Evolutionary conservation across 139 green algal genomes (phyloP), one percentile per base, ranked within the genome.

Genomic region (Chlamydomonas incerta): DNA sequence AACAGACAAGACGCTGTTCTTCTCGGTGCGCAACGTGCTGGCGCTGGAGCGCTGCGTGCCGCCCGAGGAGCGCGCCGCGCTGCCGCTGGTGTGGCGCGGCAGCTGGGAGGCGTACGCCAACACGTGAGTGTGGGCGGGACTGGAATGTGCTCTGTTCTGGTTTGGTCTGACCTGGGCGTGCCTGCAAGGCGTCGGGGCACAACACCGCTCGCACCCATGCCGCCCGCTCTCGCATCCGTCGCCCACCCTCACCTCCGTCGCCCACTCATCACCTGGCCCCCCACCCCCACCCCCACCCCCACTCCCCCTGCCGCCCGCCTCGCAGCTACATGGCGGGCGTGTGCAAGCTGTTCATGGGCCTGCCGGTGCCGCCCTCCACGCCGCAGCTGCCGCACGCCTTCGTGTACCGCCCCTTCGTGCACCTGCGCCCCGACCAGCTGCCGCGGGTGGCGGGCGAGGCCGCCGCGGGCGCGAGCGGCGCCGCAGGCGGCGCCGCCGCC

Each of bases 11-110:
- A 71, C 68, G 68, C 80, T 86, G 28, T 86, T 80, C 80, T 86
- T 86, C 80, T 86, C 80, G 1, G 31, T 77, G 0, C 68, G 80
- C 67, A 79, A 86, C 80, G 80, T 86, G 68, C 55, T 86, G 68
- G 80, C 80, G 34, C 80, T 86, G 68, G 80, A 86, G 80, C 52
- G 34, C 23, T 35, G 52, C 13, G 52, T 80, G 66, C 46, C 34
- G 34, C 55, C 34, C 3, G 52, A 55, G 23, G 68, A 86, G 67
- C 34, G 33, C 23, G 33, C 35, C 26, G 1, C 28, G 80, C 63
- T 79, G 52, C 80, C 80, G 67, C 80, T 86, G 29, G 33, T 79
- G 68, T 86, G 80, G 80, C 67, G 80, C 15, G 52, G 68, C 24
- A 71, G 55, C 80, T 86, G 80, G 80, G 24, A 28, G 9, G 52